phyloP scores from a whole-genome alignment of 495 filamentous ascomycete genomes.

The Peziza echinospora region DNA sequence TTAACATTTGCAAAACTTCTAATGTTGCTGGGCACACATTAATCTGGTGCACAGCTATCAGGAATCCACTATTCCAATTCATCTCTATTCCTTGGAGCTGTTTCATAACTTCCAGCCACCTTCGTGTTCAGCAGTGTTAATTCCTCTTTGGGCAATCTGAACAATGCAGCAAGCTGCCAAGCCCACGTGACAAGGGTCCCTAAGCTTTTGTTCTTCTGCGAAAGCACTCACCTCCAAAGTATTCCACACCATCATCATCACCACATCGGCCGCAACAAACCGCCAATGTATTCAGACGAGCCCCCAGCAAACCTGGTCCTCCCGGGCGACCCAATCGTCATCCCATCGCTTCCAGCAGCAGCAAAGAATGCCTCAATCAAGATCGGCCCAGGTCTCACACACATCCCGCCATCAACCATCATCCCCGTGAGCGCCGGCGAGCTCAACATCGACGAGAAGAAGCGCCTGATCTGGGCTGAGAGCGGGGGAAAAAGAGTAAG shows the following conservation, averaged over 20 bases:
- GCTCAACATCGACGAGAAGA: conserved; percentile 48
- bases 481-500: conserved; percentile 40
- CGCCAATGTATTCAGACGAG: neutral
- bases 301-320: conserved; percentile 30
- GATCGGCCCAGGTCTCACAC: conserved; percentile 65
- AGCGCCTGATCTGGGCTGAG: conserved; percentile 64
- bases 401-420: conserved; percentile 47
- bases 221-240: too few species aligned
- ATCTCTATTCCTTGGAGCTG: too few species aligned
- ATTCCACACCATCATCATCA: neutral
- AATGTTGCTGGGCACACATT: too few species aligned
- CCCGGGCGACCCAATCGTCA: conserved; percentile 50
- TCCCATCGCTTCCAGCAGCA: conserved; percentile 39
- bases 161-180: too few species aligned
- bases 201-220: too few species aligned
- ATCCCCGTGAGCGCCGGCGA: conserved; percentile 59
- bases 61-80: too few species aligned
- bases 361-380: conserved; percentile 47
- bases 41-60: too few species aligned
- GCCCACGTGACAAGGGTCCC: too few species aligned
- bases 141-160: too few species aligned
- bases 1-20: too few species aligned
- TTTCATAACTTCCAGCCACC: too few species aligned
- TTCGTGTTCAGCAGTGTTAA: too few species aligned
- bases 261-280: neutral